A percentile compares a stretch with the other conserved stretches of the same genome.
These are phyloP conservation scores for Naganishia vishniacii DNA, from an alignment of 768 basidiomycete genomes.

Conservation along the genomic window DNA sequence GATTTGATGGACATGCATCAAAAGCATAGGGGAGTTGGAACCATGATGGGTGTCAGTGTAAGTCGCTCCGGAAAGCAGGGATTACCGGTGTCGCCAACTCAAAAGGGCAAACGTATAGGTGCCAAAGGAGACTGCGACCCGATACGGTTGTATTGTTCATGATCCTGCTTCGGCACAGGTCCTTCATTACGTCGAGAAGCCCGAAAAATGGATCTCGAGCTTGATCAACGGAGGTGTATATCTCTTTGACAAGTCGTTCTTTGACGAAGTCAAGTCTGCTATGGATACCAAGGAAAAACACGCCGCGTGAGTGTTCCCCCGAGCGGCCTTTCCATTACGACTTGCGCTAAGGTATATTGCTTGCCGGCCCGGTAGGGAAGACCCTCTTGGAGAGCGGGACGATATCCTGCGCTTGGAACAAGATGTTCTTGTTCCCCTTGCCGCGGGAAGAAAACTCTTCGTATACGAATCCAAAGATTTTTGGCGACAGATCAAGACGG, in stretches of 20 bases:
- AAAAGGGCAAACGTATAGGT: constrained; percentile 31
- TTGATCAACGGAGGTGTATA: constrained; percentile 52
- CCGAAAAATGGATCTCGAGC: constrained; percentile 51
- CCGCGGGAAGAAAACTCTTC: constrained; percentile 49
- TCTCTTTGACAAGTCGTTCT: constrained; percentile 51
- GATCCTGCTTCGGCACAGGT: constrained; percentile 47
- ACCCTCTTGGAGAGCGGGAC: constrained; percentile 47
- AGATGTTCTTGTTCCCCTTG: constrained; percentile 52
- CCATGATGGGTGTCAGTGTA: constrained; percentile 51
- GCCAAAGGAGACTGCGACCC: constrained; percentile 48
- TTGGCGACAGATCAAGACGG: constrained; percentile 53
- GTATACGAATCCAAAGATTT: constrained; percentile 50
- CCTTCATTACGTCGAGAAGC: constrained; percentile 52
- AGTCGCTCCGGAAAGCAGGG: background rate
- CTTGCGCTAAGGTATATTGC: background rate
- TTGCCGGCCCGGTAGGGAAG: constrained; percentile 33
- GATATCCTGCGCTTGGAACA: constrained; percentile 52
- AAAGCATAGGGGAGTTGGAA: constrained; percentile 51
- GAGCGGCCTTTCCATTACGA: background rate
- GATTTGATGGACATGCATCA: constrained; percentile 49
- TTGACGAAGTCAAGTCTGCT: constrained; percentile 51
- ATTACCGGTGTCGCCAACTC: background rate
- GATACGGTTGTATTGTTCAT: constrained; percentile 52
- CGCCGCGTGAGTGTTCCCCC: constrained; percentile 37
- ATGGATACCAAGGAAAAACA: constrained; percentile 50